Conservation (phyloP, 768 basidiomycete species). For the Auricularia sp. region DNA sequence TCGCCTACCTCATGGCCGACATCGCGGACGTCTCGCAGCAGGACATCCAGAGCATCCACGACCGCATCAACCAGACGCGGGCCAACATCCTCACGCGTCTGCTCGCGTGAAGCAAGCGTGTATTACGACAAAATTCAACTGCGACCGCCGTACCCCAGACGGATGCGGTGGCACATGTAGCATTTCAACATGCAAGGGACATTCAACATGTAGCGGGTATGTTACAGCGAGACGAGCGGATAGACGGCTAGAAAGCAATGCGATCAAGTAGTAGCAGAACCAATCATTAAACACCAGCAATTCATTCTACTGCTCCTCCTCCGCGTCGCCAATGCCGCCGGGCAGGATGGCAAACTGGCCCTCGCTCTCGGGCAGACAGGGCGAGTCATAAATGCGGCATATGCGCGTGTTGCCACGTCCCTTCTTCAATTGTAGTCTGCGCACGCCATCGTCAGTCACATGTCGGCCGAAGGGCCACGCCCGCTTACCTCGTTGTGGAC, state of each 20-base stretch:
- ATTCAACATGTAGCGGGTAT: neutral
- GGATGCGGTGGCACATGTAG: neutral
- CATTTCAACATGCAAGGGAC: neutral
- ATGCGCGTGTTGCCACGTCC: constrained; percentile 83
- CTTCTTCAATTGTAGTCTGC: constrained; percentile 83
- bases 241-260: neutral
- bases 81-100: constrained; percentile 88
- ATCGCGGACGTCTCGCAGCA: constrained; percentile 80
- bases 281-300: neutral
- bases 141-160: neutral
- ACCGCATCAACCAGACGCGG: constrained; percentile 64
- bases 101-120: constrained; percentile 36
- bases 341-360: constrained; percentile 88
- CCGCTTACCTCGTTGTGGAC: constrained; percentile 78
- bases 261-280: neutral
- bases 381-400: constrained; percentile 97
- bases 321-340: constrained; percentile 89
- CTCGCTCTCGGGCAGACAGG: constrained; percentile 93
- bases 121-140: neutral
- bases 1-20: constrained; percentile 95
- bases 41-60: constrained; percentile 70
- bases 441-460: neutral
- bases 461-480: constrained; percentile 2
- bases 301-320: constrained; percentile 47
- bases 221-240: neutral